These are phyloP conservation scores for Polychaeton citri DNA, from an alignment of 2,329 filamentous ascomycete genomes.

Conservation along the genomic window DNA sequence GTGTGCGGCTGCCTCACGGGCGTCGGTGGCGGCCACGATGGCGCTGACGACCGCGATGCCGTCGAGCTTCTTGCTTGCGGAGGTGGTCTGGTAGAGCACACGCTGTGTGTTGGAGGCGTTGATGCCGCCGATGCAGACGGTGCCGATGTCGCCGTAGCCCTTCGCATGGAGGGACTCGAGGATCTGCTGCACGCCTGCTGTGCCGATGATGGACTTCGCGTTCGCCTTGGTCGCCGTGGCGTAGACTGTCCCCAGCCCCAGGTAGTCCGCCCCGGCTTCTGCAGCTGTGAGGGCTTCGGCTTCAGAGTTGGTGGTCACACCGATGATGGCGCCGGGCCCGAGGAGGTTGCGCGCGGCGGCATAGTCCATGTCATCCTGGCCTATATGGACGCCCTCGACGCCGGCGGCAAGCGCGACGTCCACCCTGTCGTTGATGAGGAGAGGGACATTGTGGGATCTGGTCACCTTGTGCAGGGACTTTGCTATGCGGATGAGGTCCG, in stretches of 20 bases:
- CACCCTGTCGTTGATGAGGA: constrained; percentile 86
- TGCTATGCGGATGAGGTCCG: constrained; percentile 55
- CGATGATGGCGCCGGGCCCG: constrained; percentile 67
- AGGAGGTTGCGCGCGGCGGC: constrained; percentile 56
- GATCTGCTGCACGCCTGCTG: constrained; percentile 55
- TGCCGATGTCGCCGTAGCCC: constrained; percentile 33
- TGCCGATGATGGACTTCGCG: constrained; percentile 68
- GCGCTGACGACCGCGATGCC: constrained; percentile 85
- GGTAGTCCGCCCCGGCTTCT: constrained; percentile 68
- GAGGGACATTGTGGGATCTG: constrained; percentile 52
- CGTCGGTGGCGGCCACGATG: constrained; percentile 60
- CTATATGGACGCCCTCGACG: constrained; percentile 86
- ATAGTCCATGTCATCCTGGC: constrained; percentile 80
- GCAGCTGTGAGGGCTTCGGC: constrained; percentile 63
- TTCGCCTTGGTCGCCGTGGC: constrained; percentile 79
- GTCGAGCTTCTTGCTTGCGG: constrained; percentile 48
- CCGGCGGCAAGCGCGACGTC: constrained; percentile 76
- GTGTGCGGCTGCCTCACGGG: constrained; percentile 46
- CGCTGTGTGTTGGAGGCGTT: constrained; percentile 62
- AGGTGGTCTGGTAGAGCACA: constrained; percentile 57
- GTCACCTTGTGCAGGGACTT: constrained; percentile 60
- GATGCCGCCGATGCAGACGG: constrained; percentile 83
- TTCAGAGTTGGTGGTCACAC: constrained; percentile 66
- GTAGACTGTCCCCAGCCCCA: constrained; percentile 83
- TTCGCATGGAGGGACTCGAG: constrained; percentile 44